Percentiles rank a stretch among this genome's conserved stretches.
Conservation (phyloP, 2,329 filamentous ascomycete species). For the Colletotrichum salicis region DNA sequence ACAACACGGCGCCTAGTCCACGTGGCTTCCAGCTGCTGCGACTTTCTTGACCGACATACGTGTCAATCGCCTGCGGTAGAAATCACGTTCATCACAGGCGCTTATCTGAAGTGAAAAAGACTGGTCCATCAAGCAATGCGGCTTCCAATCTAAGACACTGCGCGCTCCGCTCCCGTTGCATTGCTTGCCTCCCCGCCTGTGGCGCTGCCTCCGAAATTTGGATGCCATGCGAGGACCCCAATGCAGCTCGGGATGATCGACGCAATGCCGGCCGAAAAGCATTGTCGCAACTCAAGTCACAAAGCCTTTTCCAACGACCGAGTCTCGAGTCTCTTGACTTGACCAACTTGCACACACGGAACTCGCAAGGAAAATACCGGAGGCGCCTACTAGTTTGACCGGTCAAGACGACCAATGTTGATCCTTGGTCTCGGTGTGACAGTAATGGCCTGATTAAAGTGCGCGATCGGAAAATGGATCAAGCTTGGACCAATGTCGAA, state of each 20-base stretch:
- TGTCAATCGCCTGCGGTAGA: background rate
- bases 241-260: constrained; percentile 24
- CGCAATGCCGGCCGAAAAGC: constrained; percentile 4
- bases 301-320: constrained; percentile 17
- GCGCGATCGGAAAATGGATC: constrained; percentile 9
- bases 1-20: constrained; percentile 4
- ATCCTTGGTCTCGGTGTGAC: constrained; percentile 9
- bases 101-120: background rate
- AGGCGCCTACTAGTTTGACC: background rate
- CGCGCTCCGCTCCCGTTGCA: background rate
- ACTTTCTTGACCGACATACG: background rate
- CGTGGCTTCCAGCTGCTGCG: constrained; percentile 9
- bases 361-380: background rate
- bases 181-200: background rate
- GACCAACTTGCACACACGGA: background rate
- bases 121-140: background rate
- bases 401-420: background rate
- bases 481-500: constrained; percentile 8
- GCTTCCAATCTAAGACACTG: constrained; percentile 14
- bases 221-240: constrained; percentile 7
- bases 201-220: constrained; percentile 15
- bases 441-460: constrained; percentile 14
- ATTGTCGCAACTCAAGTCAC: constrained; percentile 2
- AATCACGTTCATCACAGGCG: background rate
- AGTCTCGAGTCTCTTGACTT: background rate